Base-by-base conservation (phyloP, 78 protist genomes). In the Tieghemostelium lacteum region DNA sequence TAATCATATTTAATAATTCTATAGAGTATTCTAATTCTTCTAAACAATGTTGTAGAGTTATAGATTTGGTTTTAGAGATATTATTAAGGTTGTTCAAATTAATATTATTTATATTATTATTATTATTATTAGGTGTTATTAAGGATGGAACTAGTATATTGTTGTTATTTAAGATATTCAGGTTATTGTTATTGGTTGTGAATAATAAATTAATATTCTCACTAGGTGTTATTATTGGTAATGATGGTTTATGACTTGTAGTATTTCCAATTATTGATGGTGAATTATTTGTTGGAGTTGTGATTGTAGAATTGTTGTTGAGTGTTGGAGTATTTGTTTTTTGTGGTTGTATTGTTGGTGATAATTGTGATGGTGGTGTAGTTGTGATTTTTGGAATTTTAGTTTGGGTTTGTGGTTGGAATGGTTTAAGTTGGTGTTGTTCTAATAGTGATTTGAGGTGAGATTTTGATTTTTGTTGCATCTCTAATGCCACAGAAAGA, bases 391-490 rank as follows among this genome's bases (percentile, higher is more conserved):
- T 5, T n/a, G n/a, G n/a, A n/a, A n/a, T n/a, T n/a, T n/a, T n/a
- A n/a, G n/a, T n/a, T n/a, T n/a, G n/a, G n/a, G n/a, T n/a, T n/a
- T n/a, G n/a, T n/a, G n/a, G n/a, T n/a, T n/a, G n/a, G n/a, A n/a
- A n/a, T n/a, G n/a, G n/a, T n/a, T n/a, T n/a, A n/a, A n/a, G n/a
- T n/a, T n/a, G n/a, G n/a, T n/a, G n/a, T n/a, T n/a, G n/a, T n/a
- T n/a, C n/a, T n/a, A n/a, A n/a, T n/a, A 69, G 60, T 72, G 49
- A 54, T 42, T 72, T 55, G 10, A 72, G 45, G 29, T 49, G 40
- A 5, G n/a, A 19, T 60, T 70, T 83, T 28, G 91, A 37, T 50
- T 83, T 83, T 5, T 83, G 49, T 83, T 83, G 91, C 26, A 83
- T 34, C 19, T 83, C 91, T 45, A 55, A 34, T 5, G 91, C 91